phyloP scores from a whole-genome alignment of 441 rosid species.

The Adansonia grandidieri region DNA sequence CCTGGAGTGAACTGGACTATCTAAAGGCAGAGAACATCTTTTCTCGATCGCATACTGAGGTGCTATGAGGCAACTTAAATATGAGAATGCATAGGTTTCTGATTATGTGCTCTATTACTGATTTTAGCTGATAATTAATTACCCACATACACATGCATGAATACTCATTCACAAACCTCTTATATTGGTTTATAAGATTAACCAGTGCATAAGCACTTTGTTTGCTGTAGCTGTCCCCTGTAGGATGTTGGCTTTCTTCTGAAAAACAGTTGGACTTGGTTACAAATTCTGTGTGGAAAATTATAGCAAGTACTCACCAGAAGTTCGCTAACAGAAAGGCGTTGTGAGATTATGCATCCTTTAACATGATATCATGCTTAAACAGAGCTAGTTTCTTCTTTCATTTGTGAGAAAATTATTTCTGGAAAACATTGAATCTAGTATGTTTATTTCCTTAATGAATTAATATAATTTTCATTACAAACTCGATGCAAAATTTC shows the following conservation, averaged over 20 bases:
- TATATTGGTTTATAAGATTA: neutral
- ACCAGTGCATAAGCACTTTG: neutral
- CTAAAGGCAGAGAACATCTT: neutral
- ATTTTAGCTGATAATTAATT: slow-evolving; percentile 9
- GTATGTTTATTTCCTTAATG: neutral
- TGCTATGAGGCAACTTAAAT: neutral
- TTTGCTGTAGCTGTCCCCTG: neutral
- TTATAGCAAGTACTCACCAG: neutral
- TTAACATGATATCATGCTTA: neutral
- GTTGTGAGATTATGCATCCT: neutral
- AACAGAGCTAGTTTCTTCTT: neutral
- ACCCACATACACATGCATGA: too few relatives aligned
- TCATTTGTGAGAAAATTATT: neutral
- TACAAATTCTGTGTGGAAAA: neutral
- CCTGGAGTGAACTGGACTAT: neutral
- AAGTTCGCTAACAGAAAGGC: neutral
- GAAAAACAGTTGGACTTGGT: neutral
- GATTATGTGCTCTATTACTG: neutral
- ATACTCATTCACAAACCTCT: neutral
- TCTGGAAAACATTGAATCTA: neutral
- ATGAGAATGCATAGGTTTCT: slow-evolving; percentile 5
- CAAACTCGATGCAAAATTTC: slow-evolving; percentile 1
- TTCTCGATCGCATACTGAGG: neutral
- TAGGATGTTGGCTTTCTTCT: neutral
- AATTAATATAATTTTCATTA: neutral